Percentiles rank a stretch among this genome's conserved stretches.
phyloP scores from a whole-genome alignment of 495 filamentous ascomycete genomes.

The Xylaria grammica region DNA sequence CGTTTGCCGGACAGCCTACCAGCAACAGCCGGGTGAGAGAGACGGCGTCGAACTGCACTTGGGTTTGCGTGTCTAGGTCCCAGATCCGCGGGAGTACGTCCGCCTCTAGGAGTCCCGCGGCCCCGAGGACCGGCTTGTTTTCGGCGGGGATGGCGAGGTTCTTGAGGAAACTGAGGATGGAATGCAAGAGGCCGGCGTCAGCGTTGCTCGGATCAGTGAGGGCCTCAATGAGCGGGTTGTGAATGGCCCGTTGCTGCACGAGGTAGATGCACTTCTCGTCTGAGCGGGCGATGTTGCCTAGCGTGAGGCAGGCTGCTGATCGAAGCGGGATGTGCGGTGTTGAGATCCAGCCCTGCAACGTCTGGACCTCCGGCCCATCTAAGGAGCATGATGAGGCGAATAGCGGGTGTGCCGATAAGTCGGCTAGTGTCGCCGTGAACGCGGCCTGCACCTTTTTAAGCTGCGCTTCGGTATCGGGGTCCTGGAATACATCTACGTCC shows the following conservation, averaged over 20 bases:
- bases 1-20: slow-evolving; percentile 62
- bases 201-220: slow-evolving; percentile 40
- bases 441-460: slow-evolving; percentile 60
- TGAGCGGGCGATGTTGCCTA: slow-evolving; percentile 79
- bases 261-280: slow-evolving; percentile 66
- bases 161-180: slow-evolving; percentile 75
- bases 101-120: slow-evolving; percentile 53
- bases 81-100: slow-evolving; percentile 64
- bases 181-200: slow-evolving; percentile 63
- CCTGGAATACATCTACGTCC: slow-evolving; percentile 32
- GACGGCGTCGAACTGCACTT: slow-evolving; percentile 72
- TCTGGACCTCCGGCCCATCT: slow-evolving; percentile 49
- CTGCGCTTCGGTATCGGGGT: slow-evolving; percentile 56
- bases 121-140: slow-evolving; percentile 66
- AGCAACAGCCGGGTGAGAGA: slow-evolving; percentile 71
- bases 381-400: slow-evolving; percentile 52
- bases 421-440: slow-evolving; percentile 64
- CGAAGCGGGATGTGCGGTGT: slow-evolving; percentile 55
- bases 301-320: slow-evolving; percentile 74
- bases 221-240: slow-evolving; percentile 59
- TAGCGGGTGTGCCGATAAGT: slow-evolving; percentile 63
- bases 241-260: slow-evolving; percentile 58
- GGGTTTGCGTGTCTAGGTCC: slow-evolving; percentile 64
- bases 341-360: slow-evolving; percentile 56
- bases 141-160: slow-evolving; percentile 72